Percentiles rank a stretch among this genome's conserved stretches.
Evolutionary conservation across 1,139 yeast species (phyloP).

Genomic region (Saccharomycopsis hybrid): DNA sequence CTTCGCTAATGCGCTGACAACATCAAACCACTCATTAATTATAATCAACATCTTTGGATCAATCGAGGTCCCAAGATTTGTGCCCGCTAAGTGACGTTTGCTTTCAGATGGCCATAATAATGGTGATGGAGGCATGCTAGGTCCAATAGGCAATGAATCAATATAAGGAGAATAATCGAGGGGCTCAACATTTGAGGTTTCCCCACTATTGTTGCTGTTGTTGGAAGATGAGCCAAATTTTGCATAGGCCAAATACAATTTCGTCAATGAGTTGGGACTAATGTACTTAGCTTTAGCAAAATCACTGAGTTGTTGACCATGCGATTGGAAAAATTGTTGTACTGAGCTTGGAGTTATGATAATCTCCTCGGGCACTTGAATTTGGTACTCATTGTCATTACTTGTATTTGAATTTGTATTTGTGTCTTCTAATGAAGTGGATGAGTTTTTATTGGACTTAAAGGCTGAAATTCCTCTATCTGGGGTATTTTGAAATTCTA

Average conservation of each 20-base stretch:
- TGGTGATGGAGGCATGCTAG: conserved; percentile 13
- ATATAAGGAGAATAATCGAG: conserved; percentile 13
- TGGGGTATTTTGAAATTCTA: conserved; percentile 29
- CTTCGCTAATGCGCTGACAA: conserved; percentile 12
- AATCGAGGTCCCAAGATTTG: conserved; percentile 33
- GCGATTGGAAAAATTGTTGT: conserved; percentile 5
- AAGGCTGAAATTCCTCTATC: conserved; percentile 38
- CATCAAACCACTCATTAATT: conserved; percentile 43
- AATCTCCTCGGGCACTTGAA: conserved; percentile 10
- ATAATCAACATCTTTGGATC: conserved; percentile 34
- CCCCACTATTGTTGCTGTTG: too few species aligned
- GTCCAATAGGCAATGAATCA: conserved; percentile 15
- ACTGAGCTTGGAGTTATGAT: conserved; percentile 8
- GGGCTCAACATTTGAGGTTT: neutral
- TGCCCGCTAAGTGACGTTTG: conserved; percentile 8
- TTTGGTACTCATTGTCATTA: conserved; percentile 2
- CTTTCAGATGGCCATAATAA: conserved; percentile 15
- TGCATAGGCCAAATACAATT: conserved; percentile 12
- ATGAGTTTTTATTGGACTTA: neutral
- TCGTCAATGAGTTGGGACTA: conserved; percentile 11
- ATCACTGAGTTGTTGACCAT: neutral
- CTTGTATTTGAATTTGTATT: neutral
- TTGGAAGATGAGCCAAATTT: conserved; percentile 3
- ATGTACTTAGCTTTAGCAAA: neutral
- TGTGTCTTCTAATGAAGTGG: neutral